Conservation (phyloP, 108 stramenopile species). For the Cyclotella kingstonii region DNA sequence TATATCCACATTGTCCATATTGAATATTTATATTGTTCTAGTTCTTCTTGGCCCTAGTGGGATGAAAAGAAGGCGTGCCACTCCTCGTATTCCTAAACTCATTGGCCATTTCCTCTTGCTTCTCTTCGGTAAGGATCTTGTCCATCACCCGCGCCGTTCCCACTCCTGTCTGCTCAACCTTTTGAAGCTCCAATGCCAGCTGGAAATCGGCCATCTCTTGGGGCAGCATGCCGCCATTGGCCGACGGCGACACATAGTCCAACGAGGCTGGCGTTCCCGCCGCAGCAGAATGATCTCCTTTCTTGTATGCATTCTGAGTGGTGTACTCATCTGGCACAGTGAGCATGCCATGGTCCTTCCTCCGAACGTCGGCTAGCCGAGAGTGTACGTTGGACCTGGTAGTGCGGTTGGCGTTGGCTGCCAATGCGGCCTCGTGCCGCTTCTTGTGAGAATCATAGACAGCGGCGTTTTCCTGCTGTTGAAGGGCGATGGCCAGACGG, state of each 20-base stretch:
- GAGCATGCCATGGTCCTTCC: slow-evolving; percentile 85
- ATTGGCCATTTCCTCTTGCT: slow-evolving; percentile 45
- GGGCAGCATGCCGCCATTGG: slow-evolving; percentile 59
- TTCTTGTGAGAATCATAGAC: slow-evolving; percentile 80
- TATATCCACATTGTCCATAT: too few species aligned
- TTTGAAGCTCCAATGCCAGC: slow-evolving; percentile 81
- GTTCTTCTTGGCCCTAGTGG: slow-evolving; percentile 46
- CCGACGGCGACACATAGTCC: too few species aligned
- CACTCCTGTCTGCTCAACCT: slow-evolving; percentile 86
- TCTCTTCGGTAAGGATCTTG: slow-evolving; percentile 78
- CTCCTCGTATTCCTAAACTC: slow-evolving; percentile 46
- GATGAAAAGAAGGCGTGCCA: slow-evolving; percentile 48
- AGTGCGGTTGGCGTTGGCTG: slow-evolving; percentile 74
- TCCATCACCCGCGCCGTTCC: slow-evolving; percentile 75
- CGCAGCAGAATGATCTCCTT: slow-evolving; percentile 44
- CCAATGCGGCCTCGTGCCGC: slow-evolving; percentile 64
- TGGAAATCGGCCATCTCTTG: slow-evolving; percentile 76
- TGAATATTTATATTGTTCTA: too few species aligned
- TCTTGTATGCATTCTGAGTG: slow-evolving; percentile 81
- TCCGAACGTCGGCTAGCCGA: slow-evolving; percentile 72
- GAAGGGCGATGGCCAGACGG: slow-evolving; percentile 85
- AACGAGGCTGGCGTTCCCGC: slow-evolving; percentile 26
- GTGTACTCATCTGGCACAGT: slow-evolving; percentile 83
- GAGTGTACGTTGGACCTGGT: slow-evolving; percentile 71
- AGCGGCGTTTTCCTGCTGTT: slow-evolving; percentile 89